phyloP scores from a whole-genome alignment of 2,329 filamentous ascomycete species.

The Fusarium buharicum region DNA sequence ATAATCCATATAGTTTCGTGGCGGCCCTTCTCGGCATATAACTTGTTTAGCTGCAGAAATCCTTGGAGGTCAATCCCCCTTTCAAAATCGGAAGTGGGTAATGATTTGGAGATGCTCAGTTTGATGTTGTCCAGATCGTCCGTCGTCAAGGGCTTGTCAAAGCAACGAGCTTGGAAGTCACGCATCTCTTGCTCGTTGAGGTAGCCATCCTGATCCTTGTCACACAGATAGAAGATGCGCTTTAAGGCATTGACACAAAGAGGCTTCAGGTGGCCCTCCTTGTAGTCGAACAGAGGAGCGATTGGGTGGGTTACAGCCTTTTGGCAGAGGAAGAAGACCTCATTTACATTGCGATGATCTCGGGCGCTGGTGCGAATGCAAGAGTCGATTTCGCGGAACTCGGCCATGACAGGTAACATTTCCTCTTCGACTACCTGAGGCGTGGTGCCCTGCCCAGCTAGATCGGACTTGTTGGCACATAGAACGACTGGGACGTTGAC shows the following conservation, averaged over 20 bases:
- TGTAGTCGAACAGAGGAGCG: conserved; percentile 95
- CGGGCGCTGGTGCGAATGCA: conserved; percentile 94
- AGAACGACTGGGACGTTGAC: conserved; percentile 98
- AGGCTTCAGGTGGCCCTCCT: conserved; percentile 88
- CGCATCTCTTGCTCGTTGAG: conserved; percentile 91
- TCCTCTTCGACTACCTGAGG: conserved; percentile 93
- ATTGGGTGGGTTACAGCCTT: conserved; percentile 98
- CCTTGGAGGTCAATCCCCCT: conserved; percentile 83
- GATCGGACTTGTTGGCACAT: conserved; percentile 97
- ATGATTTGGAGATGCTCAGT: conserved; percentile 77
- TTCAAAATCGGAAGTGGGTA: conserved; percentile 69
- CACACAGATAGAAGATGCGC: conserved; percentile 93
- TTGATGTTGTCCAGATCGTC: conserved; percentile 94
- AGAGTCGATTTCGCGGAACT: conserved; percentile 98
- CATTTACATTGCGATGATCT: conserved; percentile 93
- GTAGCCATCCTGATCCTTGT: conserved; percentile 94
- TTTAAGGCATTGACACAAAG: conserved; percentile 86
- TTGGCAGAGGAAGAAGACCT: conserved; percentile 97
- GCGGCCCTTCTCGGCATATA: conserved; percentile 96
- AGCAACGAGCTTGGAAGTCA: conserved; percentile 90
- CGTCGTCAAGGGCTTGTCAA: conserved; percentile 83
- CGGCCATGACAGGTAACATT: conserved; percentile 97
- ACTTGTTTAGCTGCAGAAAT: conserved; percentile 91
- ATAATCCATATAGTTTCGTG: conserved; percentile 99
- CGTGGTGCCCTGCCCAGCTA: conserved; percentile 77